Base-by-base conservation (phyloP, 164 flowering plant genomes). In the Macadamia tetraphylla region DNA sequence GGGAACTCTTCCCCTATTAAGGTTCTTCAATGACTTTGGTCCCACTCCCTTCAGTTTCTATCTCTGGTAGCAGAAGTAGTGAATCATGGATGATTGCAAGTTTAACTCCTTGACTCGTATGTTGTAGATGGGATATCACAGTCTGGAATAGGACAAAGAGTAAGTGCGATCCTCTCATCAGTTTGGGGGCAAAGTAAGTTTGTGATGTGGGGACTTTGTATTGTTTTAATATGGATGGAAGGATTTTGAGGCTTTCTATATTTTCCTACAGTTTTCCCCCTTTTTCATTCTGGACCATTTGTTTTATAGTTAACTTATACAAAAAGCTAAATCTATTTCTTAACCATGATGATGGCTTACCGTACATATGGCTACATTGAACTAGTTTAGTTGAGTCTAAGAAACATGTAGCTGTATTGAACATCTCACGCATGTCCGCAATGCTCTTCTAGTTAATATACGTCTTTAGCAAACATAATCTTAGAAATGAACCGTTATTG, bases 121-220 rank as follows among this genome's bases (percentile, higher is more conserved):
- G 49, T 65, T 83, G 77, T 51, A 93, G 98, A 70, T 91, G 91
- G 73, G 90, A 93, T 67, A 88, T 93, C 64, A 89, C 94, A 65
- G 91, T 93, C 48, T 93, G 98, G 98, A 93, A 93, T 79, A 78
- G 98, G 73, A 93, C 98, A 70, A 87, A 88, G 83, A 85, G 91
- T 86, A 93, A 93, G 80, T 91, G 98, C 75, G 96, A 91, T 72
- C 88, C 91, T 68, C 94, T 93, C 67, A 77, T 91, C 74, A 82
- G 81, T 80, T 71, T 93, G 73, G 98, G 98, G 62, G 97, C 98
- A 66, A 85, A 83, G 97, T 91, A 80, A 86, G 92, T 67, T 48
- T 35, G 60, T 32, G 49, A 55, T 60, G 1, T 42, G 23, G 44
- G 2, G 17, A 32, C 40, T 63, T 15, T 31, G 40, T 49, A 51